phyloP scores from a whole-genome alignment of 176 grass and related monocot species.

The Rhipidocladum racemiflorum region DNA sequence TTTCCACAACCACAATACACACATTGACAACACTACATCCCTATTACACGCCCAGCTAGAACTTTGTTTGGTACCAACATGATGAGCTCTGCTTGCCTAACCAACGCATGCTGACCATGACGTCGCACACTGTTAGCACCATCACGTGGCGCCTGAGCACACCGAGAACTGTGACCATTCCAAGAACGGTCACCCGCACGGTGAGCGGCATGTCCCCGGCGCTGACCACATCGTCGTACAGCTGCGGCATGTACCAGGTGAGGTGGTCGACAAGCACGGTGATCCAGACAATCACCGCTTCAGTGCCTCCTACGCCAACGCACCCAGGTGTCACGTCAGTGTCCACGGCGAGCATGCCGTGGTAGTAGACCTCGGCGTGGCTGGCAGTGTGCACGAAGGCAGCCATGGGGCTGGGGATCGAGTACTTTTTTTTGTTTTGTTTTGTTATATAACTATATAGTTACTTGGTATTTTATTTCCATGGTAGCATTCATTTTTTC shows the following conservation, averaged over 20 bases:
- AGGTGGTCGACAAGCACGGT: conserved; percentile 16
- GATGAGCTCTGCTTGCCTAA: neutral
- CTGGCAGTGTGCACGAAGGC: conserved; percentile 22
- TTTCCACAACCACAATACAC: neutral
- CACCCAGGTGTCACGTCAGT: neutral
- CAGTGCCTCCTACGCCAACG: neutral
- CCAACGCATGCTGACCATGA: neutral
- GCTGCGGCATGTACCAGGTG: neutral
- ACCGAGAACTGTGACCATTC: conserved; percentile 12
- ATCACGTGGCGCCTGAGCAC: neutral
- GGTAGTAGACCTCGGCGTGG: conserved; percentile 36
- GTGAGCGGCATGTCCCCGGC: neutral
- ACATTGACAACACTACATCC: neutral
- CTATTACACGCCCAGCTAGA: neutral
- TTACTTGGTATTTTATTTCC: neutral
- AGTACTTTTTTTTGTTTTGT: neutral
- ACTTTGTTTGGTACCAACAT: conserved; percentile 9
- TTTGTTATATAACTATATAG: neutral
- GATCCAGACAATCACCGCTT: neutral
- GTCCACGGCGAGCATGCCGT: conserved; percentile 20
- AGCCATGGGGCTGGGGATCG: conserved; percentile 2
- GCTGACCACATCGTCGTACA: conserved; percentile 9
- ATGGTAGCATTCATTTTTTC: neutral
- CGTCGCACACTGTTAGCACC: neutral
- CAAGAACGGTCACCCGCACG: conserved; percentile 13